A percentile compares a stretch with the other conserved stretches of the same genome.
phyloP scores from a whole-genome alignment of 2,329 filamentous ascomycete species.

The Cercospora zeae-maydis region DNA sequence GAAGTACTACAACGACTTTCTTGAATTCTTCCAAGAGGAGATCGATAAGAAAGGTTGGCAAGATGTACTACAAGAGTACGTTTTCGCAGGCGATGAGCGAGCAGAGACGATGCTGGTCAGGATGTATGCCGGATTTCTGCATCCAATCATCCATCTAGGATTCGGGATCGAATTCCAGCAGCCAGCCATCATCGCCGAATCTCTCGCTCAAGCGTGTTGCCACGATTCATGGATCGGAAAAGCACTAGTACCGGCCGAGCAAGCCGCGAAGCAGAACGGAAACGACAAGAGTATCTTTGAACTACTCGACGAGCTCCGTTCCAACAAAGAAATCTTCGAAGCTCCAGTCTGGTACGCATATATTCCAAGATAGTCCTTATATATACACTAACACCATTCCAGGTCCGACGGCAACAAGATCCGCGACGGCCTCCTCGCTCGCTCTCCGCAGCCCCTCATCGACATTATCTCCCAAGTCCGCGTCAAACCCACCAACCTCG shows the following conservation, averaged over 20 bases:
- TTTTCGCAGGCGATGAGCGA: slow-evolving; percentile 64
- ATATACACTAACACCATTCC: background rate
- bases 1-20: slow-evolving; percentile 66
- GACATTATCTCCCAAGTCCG: slow-evolving; percentile 55
- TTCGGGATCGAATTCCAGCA: slow-evolving; percentile 81
- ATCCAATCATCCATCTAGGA: slow-evolving; percentile 77
- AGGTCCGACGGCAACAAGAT: slow-evolving; percentile 59
- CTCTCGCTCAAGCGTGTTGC: slow-evolving; percentile 70
- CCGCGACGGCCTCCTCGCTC: slow-evolving; percentile 63
- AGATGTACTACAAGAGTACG: slow-evolving; percentile 59
- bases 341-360: slow-evolving; percentile 46
- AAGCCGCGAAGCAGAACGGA: slow-evolving; percentile 39
- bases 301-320: slow-evolving; percentile 59
- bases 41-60: slow-evolving; percentile 64
- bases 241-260: slow-evolving; percentile 56
- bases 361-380: background rate
- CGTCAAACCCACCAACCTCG: slow-evolving; percentile 52
- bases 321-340: slow-evolving; percentile 54
- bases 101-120: slow-evolving; percentile 67
- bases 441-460: slow-evolving; percentile 61
- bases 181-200: slow-evolving; percentile 76
- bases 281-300: slow-evolving; percentile 48
- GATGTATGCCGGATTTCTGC: slow-evolving; percentile 66
- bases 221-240: slow-evolving; percentile 57
- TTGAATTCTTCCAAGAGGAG: slow-evolving; percentile 71